Evolutionary conservation across 2,329 filamentous ascomycete genomes (phyloP).

Genomic region (Exophiala spinifera): DNA sequence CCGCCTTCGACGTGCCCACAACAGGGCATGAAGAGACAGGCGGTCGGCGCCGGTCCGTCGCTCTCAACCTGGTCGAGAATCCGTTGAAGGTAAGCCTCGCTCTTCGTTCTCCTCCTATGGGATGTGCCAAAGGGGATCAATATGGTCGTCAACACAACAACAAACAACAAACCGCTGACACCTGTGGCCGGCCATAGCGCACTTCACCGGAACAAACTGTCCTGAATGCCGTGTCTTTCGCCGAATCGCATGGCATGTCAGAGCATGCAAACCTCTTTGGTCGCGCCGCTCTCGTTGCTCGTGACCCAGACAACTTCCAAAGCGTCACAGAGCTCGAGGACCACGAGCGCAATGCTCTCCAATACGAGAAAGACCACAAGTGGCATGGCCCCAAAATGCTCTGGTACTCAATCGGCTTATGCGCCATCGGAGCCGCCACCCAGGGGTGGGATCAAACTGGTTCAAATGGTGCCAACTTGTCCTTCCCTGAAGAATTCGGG

Average conservation of each 20-base stretch:
- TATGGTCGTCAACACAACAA: neutral
- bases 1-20: too few relatives aligned
- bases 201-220: conserved; percentile 33
- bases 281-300: conserved; percentile 38
- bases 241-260: conserved; percentile 3
- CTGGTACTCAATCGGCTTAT: conserved; percentile 36
- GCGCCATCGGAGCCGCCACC: conserved; percentile 36
- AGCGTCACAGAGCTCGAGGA: conserved; percentile 12
- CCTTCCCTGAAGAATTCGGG: conserved; percentile 31
- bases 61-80: conserved; percentile 48
- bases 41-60: conserved; percentile 40
- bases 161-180: too few relatives aligned
- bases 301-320: conserved; percentile 28
- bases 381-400: conserved; percentile 36
- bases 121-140: neutral
- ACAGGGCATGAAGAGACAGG: neutral
- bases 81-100: conserved; percentile 41
- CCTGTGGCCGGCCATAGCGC: conserved; percentile 29
- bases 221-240: conserved; percentile 37
- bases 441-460: conserved; percentile 39
- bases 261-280: conserved; percentile 9
- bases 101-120: neutral
- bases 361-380: conserved; percentile 26
- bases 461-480: conserved; percentile 38
- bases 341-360: conserved; percentile 11